A percentile compares a stretch with the other conserved stretches of the same genome.
These are phyloP conservation scores for Colletotrichum siamense DNA, from an alignment of 2,329 filamentous ascomycete genomes.

Conservation along the genomic window DNA sequence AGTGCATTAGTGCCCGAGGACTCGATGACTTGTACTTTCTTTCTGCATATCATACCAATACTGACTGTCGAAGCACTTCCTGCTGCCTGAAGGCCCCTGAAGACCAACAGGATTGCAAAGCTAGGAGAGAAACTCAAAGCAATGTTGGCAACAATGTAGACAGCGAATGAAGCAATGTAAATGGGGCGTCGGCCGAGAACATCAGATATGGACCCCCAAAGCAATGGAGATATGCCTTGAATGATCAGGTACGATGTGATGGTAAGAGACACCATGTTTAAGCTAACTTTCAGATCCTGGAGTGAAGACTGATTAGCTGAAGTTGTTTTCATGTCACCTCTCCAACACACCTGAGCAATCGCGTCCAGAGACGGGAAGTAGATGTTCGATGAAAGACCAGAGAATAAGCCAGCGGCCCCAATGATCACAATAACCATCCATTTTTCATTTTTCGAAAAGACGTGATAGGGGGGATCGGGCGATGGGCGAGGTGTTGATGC, in stretches of 20 bases:
- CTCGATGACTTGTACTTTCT: not conserved
- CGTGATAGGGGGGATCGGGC: constrained; percentile 29
- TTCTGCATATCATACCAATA: constrained; percentile 38
- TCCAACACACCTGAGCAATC: constrained; percentile 35
- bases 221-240: constrained; percentile 53
- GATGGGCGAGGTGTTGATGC: not conserved
- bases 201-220: constrained; percentile 56
- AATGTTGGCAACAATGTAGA: constrained; percentile 54
- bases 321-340: accelerated
- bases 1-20: not conserved
- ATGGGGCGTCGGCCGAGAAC: constrained; percentile 47
- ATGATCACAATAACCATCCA: constrained; percentile 53
- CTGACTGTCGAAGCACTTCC: constrained; percentile 54
- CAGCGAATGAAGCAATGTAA: constrained; percentile 49
- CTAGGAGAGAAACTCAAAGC: constrained; percentile 47
- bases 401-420: constrained; percentile 56
- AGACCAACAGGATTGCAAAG: constrained; percentile 46
- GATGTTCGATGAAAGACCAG: constrained; percentile 56
- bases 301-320: not conserved
- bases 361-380: constrained; percentile 51
- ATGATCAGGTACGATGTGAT: constrained; percentile 54
- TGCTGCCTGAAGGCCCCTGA: constrained; percentile 52
- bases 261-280: constrained; percentile 39
- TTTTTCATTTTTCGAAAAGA: constrained; percentile 44
- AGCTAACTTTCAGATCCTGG: constrained; percentile 34